Evolutionary conservation across 2,329 filamentous ascomycete genomes (phyloP).

Genomic region (Sclerotinia sclerotiorum): DNA sequence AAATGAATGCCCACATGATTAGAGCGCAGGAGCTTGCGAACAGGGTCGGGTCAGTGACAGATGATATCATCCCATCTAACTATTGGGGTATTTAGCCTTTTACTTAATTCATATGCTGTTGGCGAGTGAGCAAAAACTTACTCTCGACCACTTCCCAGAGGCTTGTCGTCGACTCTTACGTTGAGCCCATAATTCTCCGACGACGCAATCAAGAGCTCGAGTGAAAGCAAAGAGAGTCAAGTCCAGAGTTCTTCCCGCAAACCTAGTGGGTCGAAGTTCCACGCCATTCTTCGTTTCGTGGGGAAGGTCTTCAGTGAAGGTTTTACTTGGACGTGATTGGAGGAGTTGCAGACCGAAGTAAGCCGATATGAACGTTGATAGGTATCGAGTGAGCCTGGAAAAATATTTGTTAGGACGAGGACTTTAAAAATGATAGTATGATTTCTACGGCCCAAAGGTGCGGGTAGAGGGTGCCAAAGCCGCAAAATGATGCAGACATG

Average conservation of each 20-base stretch:
- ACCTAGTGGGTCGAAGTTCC: slow-evolving; percentile 37
- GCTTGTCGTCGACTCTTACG: slow-evolving; percentile 48
- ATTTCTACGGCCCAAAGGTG: slow-evolving; percentile 16
- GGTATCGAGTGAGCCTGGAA: slow-evolving; percentile 54
- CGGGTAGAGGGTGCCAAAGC: background rate
- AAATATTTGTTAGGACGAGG: background rate
- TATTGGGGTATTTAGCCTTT: slow-evolving; percentile 22
- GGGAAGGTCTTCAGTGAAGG: slow-evolving; percentile 45
- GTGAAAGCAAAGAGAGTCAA: slow-evolving; percentile 76
- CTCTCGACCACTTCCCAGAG: slow-evolving; percentile 47
- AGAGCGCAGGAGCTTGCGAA: slow-evolving; percentile 72
- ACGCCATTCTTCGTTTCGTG: slow-evolving; percentile 36
- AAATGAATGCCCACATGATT: slow-evolving; percentile 91
- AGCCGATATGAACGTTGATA: slow-evolving; percentile 58
- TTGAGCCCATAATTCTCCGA: slow-evolving; percentile 64
- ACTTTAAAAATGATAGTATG: background rate
- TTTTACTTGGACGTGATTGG: slow-evolving; percentile 53
- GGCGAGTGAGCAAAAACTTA: background rate
- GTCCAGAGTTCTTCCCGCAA: slow-evolving; percentile 74
- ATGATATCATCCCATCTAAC: slow-evolving; percentile 43
- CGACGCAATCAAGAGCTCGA: slow-evolving; percentile 69
- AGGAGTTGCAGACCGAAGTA: slow-evolving; percentile 58
- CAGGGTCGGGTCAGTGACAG: slow-evolving; percentile 62
- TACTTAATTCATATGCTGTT: background rate
- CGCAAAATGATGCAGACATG: background rate